Conservation (phyloP, 495 filamentous ascomycete species). For the Zalerion maritima region DNA sequence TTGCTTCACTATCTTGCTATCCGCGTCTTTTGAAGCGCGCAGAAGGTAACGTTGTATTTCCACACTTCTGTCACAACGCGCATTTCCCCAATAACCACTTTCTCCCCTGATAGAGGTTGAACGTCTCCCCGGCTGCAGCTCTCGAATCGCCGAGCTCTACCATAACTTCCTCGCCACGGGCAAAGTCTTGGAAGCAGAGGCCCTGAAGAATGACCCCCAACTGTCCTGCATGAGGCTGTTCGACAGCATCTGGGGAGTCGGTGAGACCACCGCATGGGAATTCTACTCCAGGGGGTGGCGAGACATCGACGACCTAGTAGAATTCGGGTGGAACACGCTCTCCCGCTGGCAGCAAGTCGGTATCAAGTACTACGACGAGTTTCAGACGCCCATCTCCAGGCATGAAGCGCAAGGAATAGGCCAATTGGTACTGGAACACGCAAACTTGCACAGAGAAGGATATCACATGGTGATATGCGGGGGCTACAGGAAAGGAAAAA, state of each 20-base stretch:
- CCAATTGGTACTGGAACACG: slow-evolving; percentile 44
- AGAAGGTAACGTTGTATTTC: slow-evolving; percentile 11
- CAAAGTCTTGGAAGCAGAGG: slow-evolving; percentile 43
- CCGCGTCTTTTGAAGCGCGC: slow-evolving; percentile 33
- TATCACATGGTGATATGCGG: slow-evolving; percentile 68
- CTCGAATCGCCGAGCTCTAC: slow-evolving; percentile 67
- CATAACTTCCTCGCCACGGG: slow-evolving; percentile 53
- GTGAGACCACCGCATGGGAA: slow-evolving; percentile 63
- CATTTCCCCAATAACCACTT: slow-evolving; percentile 25
- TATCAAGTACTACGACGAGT: slow-evolving; percentile 89
- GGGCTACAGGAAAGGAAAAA: slow-evolving; percentile 74
- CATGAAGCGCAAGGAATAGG: slow-evolving; percentile 60
- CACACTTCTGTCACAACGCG: not conserved
- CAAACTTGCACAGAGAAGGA: slow-evolving; percentile 34
- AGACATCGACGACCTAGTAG: slow-evolving; percentile 62
- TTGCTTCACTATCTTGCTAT: slow-evolving; percentile 73
- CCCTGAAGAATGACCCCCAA: slow-evolving; percentile 47
- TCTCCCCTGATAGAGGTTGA: slow-evolving; percentile 44
- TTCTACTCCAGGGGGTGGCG: slow-evolving; percentile 75
- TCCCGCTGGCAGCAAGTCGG: slow-evolving; percentile 82
- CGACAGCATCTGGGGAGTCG: slow-evolving; percentile 79
- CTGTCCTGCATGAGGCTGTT: slow-evolving; percentile 53
- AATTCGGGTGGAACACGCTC: slow-evolving; percentile 63
- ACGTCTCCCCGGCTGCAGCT: slow-evolving; percentile 64
- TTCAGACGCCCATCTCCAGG: slow-evolving; percentile 55